phyloP scores from a whole-genome alignment of 2,329 filamentous ascomycete genomes.

The Claviceps sorghi region DNA sequence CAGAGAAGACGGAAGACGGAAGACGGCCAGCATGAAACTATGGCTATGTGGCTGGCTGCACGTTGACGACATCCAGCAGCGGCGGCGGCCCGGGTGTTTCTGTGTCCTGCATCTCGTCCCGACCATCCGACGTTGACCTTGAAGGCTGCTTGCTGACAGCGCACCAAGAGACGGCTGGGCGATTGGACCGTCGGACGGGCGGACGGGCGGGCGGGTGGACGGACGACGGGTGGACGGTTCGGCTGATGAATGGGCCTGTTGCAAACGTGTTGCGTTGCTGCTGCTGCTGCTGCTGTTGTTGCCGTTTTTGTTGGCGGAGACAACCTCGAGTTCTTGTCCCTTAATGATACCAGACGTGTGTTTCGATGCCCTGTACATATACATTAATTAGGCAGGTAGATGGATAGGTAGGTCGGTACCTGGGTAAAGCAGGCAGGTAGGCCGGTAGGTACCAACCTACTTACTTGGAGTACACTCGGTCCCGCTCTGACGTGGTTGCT shows the following conservation, averaged over 20 bases:
- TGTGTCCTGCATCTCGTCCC: conserved; percentile 5
- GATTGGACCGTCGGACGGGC: not conserved
- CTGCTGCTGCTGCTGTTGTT: no score
- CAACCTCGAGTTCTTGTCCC: not conserved
- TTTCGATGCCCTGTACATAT: no score
- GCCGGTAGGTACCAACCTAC: no score
- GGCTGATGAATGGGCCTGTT: not conserved
- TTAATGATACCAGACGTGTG: not conserved
- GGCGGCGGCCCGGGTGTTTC: not conserved
- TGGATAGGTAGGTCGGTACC: no score
- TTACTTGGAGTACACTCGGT: no score
- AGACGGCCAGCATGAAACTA: not conserved
- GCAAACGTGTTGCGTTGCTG: not conserved
- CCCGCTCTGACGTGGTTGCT: not conserved
- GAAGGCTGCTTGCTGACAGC: not conserved
- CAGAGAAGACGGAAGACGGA: no score
- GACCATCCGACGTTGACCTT: conserved; percentile 7
- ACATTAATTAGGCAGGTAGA: no score
- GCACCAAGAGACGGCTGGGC: not conserved
- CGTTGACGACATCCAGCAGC: conserved; percentile 12
- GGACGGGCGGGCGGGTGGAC: not conserved
- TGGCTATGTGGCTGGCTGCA: conserved; percentile 8
- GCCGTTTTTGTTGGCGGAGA: not conserved
- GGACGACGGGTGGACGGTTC: not conserved
- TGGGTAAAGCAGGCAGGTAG: no score